phyloP scores from a whole-genome alignment of 163 green algal species.

The Scenedesmus sp. region DNA sequence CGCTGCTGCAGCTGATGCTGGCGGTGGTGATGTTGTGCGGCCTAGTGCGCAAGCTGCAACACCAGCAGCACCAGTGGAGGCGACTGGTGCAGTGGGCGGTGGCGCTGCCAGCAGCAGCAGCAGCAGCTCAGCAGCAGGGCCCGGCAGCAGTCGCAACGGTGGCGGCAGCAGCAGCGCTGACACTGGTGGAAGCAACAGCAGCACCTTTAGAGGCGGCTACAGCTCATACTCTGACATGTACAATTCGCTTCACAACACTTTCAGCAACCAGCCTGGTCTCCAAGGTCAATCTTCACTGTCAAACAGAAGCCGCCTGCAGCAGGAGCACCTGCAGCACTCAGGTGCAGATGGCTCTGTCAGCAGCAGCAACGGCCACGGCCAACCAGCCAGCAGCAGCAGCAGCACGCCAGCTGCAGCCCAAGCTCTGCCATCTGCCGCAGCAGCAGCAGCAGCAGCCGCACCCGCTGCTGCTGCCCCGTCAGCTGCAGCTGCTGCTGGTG shows the following conservation, averaged over 20 bases:
- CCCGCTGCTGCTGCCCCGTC: conserved; percentile 14
- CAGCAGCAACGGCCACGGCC: neutral
- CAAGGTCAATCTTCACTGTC: no score
- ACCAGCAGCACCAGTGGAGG: neutral
- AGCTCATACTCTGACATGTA: conserved; percentile 36
- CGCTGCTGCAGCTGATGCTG: neutral
- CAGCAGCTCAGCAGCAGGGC: neutral
- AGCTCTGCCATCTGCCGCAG: neutral
- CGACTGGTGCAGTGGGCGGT: neutral
- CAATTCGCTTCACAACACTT: conserved; percentile 22
- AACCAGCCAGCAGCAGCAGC: conserved; percentile 24
- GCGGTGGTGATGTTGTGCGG: conserved; percentile 29
- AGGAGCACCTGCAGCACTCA: neutral
- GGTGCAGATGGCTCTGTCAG: neutral
- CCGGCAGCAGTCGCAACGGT: neutral
- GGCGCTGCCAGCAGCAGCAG: neutral
- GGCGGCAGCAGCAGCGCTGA: no score
- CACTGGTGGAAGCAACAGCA: neutral
- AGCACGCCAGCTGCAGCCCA: neutral
- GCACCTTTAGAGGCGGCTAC: neutral
- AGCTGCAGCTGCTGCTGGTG: conserved; percentile 19
- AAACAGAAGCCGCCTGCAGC: neutral
- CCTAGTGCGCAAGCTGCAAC: conserved; percentile 34
- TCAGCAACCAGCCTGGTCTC: neutral
- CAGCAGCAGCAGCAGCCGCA: neutral